Conservation (phyloP, 805 yeast species). For the Starmerella bacillaris region DNA sequence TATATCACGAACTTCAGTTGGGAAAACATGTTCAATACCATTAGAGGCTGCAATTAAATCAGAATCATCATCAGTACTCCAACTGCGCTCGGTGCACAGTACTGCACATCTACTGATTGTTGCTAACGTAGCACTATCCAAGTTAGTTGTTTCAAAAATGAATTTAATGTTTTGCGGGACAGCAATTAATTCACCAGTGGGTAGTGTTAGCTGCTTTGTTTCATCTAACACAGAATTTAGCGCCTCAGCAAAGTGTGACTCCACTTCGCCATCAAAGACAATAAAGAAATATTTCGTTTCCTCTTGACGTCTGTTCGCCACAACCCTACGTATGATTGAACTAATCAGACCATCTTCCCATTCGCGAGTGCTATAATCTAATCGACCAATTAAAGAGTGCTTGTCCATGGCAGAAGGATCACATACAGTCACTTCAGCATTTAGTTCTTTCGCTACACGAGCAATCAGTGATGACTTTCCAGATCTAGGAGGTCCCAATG, state of each 20-base stretch:
- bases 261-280: slow-evolving; percentile 80
- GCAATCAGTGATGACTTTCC: slow-evolving; percentile 51
- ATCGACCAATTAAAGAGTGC: slow-evolving; percentile 43
- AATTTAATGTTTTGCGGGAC: slow-evolving; percentile 47
- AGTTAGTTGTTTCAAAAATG: slow-evolving; percentile 56
- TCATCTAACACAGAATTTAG: slow-evolving; percentile 84
- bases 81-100: slow-evolving; percentile 33
- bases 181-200: slow-evolving; percentile 71
- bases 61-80: neutral
- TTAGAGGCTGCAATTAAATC: slow-evolving; percentile 20
- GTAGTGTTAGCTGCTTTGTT: slow-evolving; percentile 59
- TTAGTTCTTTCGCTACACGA: slow-evolving; percentile 31
- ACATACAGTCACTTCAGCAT: slow-evolving; percentile 29
- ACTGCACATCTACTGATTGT: slow-evolving; percentile 87
- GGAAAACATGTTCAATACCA: slow-evolving; percentile 25
- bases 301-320: slow-evolving; percentile 43
- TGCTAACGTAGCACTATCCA: slow-evolving; percentile 65
- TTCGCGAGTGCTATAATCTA: slow-evolving; percentile 65
- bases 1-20: neutral
- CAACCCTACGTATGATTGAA: slow-evolving; percentile 39
- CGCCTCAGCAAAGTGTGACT: slow-evolving; percentile 86
- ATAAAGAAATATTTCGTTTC: slow-evolving; percentile 43
- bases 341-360: slow-evolving; percentile 87
- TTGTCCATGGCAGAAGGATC: slow-evolving; percentile 67
- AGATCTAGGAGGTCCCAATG: slow-evolving; percentile 57